Evolutionary conservation across 306 rosid species (phyloP), one percentile per base, ranked within the genome.

Genomic region (Trifolium pratense): DNA sequence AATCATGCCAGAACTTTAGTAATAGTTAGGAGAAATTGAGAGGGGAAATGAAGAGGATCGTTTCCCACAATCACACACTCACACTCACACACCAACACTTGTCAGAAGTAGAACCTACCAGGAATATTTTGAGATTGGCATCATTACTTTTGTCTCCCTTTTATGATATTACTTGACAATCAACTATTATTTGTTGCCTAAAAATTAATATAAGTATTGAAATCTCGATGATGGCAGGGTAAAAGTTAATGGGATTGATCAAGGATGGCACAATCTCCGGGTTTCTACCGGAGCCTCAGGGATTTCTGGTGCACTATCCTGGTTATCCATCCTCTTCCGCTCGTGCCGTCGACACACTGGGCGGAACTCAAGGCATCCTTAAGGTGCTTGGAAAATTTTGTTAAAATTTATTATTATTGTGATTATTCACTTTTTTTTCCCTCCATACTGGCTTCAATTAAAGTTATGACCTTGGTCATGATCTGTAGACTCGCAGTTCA

Each of bases 271-370:
- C 76, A 48, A 74, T 87, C 68, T 76, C 95, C 3, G 96, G 98
- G 46, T 67, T 78, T 74, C 23, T 92, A 25, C 95, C 98, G 0
- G 75, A 71, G 59, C 70, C 75, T 45, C 74, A 77, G 36, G 89
- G 77, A 5, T 90, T 92, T 74, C 67, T 87, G 12, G 84, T 90
- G 31, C 86, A 87, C 79, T 90, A 83, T 82, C 98, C 98, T 45
- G 92, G 89, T 31, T 92, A 92, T 80, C 91, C 96, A 70, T 87
- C 81, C 1, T 85, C 95, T 14, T 66, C 79, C 34, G 81, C 88
- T 13, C 84, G 86, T 9, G 92, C 92, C 5, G 4, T 88, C 5
- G 81, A 87, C 26, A 88, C 95, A 8, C 91, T 92, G 0, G 96
- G 96, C 9, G 98, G 98, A 78, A 55, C 65, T 34, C 86, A 86